These are phyloP conservation scores for Paramyrothecium sp. DNA, from an alignment of 2,329 filamentous ascomycete genomes.

Conservation along the genomic window DNA sequence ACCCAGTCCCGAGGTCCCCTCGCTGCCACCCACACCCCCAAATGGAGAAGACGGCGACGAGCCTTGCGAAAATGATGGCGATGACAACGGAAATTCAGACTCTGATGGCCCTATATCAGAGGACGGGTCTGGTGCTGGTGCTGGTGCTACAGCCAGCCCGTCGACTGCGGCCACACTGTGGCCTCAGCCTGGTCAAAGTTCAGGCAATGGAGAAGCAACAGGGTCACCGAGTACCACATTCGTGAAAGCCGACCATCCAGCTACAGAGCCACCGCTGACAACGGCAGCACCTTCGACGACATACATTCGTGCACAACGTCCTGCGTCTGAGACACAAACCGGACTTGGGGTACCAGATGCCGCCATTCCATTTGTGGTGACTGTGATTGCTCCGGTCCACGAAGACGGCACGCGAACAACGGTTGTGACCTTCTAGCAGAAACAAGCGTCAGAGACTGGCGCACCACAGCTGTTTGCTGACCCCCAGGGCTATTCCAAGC, in stretches of 20 bases:
- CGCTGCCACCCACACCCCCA: too few species aligned
- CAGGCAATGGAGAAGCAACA: background rate
- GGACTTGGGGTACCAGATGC: background rate
- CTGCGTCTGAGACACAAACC: background rate
- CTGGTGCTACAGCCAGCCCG: background rate
- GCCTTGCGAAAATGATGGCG: background rate
- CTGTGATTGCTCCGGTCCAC: slow-evolving; percentile 18
- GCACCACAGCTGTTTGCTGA: background rate
- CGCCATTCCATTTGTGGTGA: slow-evolving; percentile 14
- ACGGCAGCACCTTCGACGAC: background rate
- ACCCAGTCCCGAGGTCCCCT: too few species aligned
- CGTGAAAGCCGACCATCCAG: background rate
- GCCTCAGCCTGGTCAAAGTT: background rate
- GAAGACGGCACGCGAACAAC: slow-evolving; percentile 16
- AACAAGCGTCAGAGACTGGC: slow-evolving; percentile 8
- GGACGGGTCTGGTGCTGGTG: background rate
- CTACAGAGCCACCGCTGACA: background rate
- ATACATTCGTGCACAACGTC: background rate
- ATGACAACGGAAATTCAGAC: background rate
- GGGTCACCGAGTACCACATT: background rate
- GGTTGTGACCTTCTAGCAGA: slow-evolving; percentile 11
- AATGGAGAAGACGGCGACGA: background rate
- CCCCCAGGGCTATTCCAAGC: background rate
- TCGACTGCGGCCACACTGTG: background rate
- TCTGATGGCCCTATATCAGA: background rate